Conservation (phyloP, 1,284 basidiomycete species). For the Ganoderma multipileum region DNA sequence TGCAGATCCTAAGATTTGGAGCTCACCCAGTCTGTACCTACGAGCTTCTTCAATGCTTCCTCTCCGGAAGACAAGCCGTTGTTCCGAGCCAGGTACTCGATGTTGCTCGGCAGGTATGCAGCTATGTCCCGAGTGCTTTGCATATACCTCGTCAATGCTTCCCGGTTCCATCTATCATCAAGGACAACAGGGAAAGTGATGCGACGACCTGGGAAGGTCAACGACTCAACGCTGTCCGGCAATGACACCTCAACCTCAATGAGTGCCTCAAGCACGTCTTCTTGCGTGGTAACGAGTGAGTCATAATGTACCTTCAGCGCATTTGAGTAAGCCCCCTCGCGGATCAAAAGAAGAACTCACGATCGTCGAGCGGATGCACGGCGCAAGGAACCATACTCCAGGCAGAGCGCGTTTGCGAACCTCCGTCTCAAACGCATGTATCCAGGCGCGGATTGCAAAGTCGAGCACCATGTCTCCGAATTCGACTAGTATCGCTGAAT, state of each 20-base stretch:
- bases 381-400: conserved; percentile 54
- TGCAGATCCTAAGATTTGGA: too few species aligned
- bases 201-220: conserved; percentile 57
- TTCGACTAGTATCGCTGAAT: conserved; percentile 65
- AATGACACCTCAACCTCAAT: conserved; percentile 46
- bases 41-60: conserved; percentile 54
- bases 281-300: conserved; percentile 47
- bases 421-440: conserved; percentile 61
- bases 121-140: conserved; percentile 60
- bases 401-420: conserved; percentile 41
- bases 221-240: conserved; percentile 46
- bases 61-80: conserved; percentile 60
- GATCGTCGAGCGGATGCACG: conserved; percentile 67
- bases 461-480: conserved; percentile 60
- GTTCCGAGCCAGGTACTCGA: conserved; percentile 69
- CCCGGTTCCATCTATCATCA: conserved; percentile 64
- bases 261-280: conserved; percentile 48
- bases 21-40: conserved; percentile 57
- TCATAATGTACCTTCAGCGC: conserved; percentile 57
- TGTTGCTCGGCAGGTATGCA: conserved; percentile 72
- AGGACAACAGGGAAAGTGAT: conserved; percentile 69
- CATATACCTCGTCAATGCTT: conserved; percentile 66
- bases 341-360: conserved; percentile 38
- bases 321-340: neutral
- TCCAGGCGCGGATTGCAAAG: conserved; percentile 55